Conservation (phyloP, 257 asterid genomes). For the Fraxinus anomala region DNA sequence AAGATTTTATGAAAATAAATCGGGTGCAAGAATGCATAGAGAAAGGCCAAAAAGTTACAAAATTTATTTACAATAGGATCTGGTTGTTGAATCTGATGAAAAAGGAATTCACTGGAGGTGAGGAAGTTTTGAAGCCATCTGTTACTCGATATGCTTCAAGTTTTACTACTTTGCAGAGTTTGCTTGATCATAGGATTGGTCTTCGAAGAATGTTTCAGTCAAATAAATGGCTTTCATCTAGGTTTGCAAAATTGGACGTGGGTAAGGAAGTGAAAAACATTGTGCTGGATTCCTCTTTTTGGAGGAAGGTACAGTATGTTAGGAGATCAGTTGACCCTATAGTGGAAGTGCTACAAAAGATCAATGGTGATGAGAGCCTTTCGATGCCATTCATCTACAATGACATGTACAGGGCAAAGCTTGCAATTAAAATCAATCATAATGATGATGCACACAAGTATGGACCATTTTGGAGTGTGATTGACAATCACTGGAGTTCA, state of each 20-base stretch:
- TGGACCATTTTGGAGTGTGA: slow-evolving; percentile 72
- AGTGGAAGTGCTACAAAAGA: slow-evolving; percentile 72
- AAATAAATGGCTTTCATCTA: slow-evolving; percentile 73
- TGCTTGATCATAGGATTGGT: slow-evolving; percentile 72
- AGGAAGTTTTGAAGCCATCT: slow-evolving; percentile 71
- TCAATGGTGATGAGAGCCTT: slow-evolving; percentile 64
- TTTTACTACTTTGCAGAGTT: slow-evolving; percentile 69
- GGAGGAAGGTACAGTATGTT: slow-evolving; percentile 75
- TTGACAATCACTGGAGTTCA: slow-evolving; percentile 70
- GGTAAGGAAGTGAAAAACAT: slow-evolving; percentile 85
- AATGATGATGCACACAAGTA: slow-evolving; percentile 73
- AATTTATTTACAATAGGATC: slow-evolving; percentile 68
- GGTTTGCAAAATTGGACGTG: slow-evolving; percentile 67
- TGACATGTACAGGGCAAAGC: slow-evolving; percentile 72
- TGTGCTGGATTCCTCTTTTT: slow-evolving; percentile 73
- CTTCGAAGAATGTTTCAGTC: slow-evolving; percentile 84
- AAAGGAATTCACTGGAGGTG: slow-evolving; percentile 79
- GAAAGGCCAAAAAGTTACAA: slow-evolving; percentile 79
- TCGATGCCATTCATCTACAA: slow-evolving; percentile 78
- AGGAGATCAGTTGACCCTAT: slow-evolving; percentile 79
- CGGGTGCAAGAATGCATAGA: slow-evolving; percentile 72
- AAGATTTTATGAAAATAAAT: slow-evolving; percentile 63
- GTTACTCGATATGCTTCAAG: slow-evolving; percentile 64
- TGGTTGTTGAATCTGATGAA: slow-evolving; percentile 80
- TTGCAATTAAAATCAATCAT: slow-evolving; percentile 65